Evolutionary conservation across 1,139 yeast species (phyloP), one percentile per base, ranked within the genome.

Genomic region (Yamadazyma membranifaciens): DNA sequence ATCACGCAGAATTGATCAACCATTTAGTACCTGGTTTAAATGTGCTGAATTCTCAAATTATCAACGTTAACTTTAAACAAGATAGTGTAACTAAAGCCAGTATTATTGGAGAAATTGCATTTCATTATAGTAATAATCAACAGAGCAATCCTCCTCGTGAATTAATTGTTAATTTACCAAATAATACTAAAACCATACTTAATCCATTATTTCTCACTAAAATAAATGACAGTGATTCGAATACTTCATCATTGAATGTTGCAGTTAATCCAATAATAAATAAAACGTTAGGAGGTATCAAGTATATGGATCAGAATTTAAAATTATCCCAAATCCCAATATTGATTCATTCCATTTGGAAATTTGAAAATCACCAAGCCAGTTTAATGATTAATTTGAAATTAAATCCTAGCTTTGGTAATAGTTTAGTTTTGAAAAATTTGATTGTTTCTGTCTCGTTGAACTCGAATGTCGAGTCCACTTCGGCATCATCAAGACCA

Each of bases 401-500:
- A 55, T 71, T 85, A 44, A 69, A 78, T 34, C 81, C 83, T 9
- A 67, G 67, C 22, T 69, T 80, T 43, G 60, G 72, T 2, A 57
- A 65, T 10, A 30, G 39, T 2, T 51, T 83, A 16, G 61, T 66
- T 1, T 65, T 87, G 44, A 73, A 78, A 17, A 85, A 84, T 52
- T 69, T 89, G 38, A 73, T 80, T 26, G 80, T 91, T 9, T 79
- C 87, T 10, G 95, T 87, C 5, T 81, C 89, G 4, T 60, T 72
- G 44, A 61, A 57, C 34, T 39, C 47, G 14, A 52, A 55, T 12
- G 66, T 71, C 30, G 76, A 80, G 20, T 73, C 84, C 3, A 65
- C 74, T 1, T 75, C 88, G 20, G 97, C 96, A 1, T 81, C 89
- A 45, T 85, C 95, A 10, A 87, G 86, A 56, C 98, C 98, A 3